These are phyloP conservation scores for Linum tenue DNA, from an alignment of 345 rosid species.

Conservation along the genomic window DNA sequence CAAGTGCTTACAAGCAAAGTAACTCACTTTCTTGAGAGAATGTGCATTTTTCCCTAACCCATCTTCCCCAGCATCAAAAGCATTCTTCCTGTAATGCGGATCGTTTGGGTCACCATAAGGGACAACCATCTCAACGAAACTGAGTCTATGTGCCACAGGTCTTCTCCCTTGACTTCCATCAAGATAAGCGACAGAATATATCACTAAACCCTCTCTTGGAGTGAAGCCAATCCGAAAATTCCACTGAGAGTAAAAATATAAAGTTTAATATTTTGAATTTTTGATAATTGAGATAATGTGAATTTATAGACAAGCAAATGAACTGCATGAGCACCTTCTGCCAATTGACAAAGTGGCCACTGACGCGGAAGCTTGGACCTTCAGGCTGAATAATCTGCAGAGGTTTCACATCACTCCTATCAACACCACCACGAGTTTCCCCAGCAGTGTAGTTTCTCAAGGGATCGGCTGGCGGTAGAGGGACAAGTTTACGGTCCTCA, in stretches of 20 bases:
- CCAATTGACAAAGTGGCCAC: conserved; percentile 76
- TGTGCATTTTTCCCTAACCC: conserved; percentile 94
- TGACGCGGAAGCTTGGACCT: conserved; percentile 91
- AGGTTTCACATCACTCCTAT: conserved; percentile 88
- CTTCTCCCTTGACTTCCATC: conserved; percentile 89
- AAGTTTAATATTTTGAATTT: conserved; percentile 10
- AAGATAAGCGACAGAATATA: conserved; percentile 79
- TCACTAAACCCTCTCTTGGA: conserved; percentile 81
- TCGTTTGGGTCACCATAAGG: conserved; percentile 96
- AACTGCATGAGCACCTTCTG: conserved; percentile 47
- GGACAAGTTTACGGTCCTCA: conserved; percentile 84
- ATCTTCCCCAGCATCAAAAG: conserved; percentile 95
- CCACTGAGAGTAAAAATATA: conserved; percentile 49
- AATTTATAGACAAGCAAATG: conserved; percentile 1
- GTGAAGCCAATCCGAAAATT: conserved; percentile 91
- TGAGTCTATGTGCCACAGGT: conserved; percentile 79
- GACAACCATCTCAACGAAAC: conserved; percentile 94
- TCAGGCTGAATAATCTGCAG: conserved; percentile 77
- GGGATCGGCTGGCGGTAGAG: conserved; percentile 87
- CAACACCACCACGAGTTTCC: conserved; percentile 85
- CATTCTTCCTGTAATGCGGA: conserved; percentile 87
- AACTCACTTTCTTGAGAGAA: conserved; percentile 75
- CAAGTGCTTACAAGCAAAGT: neutral
- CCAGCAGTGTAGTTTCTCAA: conserved; percentile 82
- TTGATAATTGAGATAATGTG: neutral